A percentile compares a stretch with the other conserved stretches of the same genome.
These are phyloP conservation scores for Tuber indicum DNA, from an alignment of 495 filamentous ascomycete genomes.

Conservation along the genomic window DNA sequence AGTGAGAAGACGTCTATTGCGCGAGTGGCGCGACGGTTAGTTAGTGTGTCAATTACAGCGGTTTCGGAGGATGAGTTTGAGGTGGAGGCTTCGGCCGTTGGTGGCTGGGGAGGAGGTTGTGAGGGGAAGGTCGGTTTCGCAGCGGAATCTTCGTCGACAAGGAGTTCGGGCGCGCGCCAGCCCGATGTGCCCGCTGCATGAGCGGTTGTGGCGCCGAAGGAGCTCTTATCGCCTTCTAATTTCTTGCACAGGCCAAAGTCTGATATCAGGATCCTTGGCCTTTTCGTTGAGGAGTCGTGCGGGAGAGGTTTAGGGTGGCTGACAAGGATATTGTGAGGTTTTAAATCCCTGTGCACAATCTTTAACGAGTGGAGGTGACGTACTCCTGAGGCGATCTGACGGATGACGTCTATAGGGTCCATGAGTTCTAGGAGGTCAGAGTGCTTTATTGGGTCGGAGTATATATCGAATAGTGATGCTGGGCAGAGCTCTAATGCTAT, in stretches of 20 bases:
- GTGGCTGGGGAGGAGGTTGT: constrained; percentile 33
- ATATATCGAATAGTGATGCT: constrained; percentile 82
- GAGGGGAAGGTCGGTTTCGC: constrained; percentile 32
- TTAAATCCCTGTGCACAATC: constrained; percentile 94
- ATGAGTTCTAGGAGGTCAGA: constrained; percentile 52
- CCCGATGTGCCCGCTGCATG: constrained; percentile 72
- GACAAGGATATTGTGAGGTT: constrained; percentile 94
- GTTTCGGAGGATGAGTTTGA: constrained; percentile 54
- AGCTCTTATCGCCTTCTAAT: constrained; percentile 89
- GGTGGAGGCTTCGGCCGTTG: constrained; percentile 43
- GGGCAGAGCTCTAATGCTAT: constrained; percentile 95
- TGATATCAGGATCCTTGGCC: constrained; percentile 78
- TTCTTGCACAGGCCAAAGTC: constrained; percentile 98
- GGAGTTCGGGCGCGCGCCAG: constrained; percentile 91
- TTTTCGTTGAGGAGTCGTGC: constrained; percentile 49
- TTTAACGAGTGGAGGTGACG: constrained; percentile 83
- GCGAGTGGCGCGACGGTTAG: constrained; percentile 76
- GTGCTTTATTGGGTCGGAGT: constrained; percentile 61
- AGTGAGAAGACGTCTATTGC: constrained; percentile 96
- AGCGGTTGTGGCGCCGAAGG: constrained; percentile 86
- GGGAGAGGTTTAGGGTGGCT: constrained; percentile 48
- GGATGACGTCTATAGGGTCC: constrained; percentile 60
- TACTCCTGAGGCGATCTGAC: constrained; percentile 80
- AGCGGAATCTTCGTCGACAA: constrained; percentile 65
- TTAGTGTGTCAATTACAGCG: constrained; percentile 56